Conservation (phyloP, 768 basidiomycete species). For the Lentinula boryana region DNA sequence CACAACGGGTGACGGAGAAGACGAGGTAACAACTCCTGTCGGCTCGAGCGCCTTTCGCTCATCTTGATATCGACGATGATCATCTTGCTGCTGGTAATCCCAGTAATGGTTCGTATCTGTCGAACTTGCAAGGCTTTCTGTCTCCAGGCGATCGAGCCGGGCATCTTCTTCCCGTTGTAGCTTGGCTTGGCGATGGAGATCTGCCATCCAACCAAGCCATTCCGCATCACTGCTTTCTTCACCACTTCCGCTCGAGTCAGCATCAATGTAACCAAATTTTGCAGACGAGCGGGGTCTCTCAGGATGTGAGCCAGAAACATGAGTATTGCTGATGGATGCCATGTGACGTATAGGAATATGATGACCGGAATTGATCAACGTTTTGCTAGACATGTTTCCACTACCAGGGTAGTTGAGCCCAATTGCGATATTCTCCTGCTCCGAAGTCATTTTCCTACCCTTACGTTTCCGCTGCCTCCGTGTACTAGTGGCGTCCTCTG, state of each 20-base stretch:
- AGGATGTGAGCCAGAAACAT: neutral
- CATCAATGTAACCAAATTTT: constrained; percentile 13
- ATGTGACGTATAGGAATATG: neutral
- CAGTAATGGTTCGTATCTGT: constrained; percentile 10
- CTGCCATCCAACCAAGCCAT: constrained; percentile 64
- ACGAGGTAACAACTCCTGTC: constrained; percentile 20
- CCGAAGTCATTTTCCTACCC: constrained; percentile 14
- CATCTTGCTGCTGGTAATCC: constrained; percentile 12
- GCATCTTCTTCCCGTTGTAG: constrained; percentile 19
- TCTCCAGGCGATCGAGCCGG: neutral
- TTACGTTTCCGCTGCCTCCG: constrained; percentile 12
- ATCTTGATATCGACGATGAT: constrained; percentile 13
- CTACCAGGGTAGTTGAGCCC: neutral
- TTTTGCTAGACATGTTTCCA: constrained; percentile 12
- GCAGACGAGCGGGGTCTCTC: constrained; percentile 5
- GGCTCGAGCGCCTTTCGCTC: constrained; percentile 24
- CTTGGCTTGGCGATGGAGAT: constrained; percentile 36
- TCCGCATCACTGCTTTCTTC: constrained; percentile 51
- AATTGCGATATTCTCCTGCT: constrained; percentile 9
- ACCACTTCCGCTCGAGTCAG: constrained; percentile 32
- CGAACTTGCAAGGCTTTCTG: neutral
- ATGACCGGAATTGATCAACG: neutral
- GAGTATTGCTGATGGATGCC: neutral
- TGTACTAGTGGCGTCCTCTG: constrained; percentile 12
- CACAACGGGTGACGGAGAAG: neutral